These are phyloP conservation scores for Papiliotrema terrestris DNA, from an alignment of 1,284 basidiomycete species.

Conservation along the genomic window DNA sequence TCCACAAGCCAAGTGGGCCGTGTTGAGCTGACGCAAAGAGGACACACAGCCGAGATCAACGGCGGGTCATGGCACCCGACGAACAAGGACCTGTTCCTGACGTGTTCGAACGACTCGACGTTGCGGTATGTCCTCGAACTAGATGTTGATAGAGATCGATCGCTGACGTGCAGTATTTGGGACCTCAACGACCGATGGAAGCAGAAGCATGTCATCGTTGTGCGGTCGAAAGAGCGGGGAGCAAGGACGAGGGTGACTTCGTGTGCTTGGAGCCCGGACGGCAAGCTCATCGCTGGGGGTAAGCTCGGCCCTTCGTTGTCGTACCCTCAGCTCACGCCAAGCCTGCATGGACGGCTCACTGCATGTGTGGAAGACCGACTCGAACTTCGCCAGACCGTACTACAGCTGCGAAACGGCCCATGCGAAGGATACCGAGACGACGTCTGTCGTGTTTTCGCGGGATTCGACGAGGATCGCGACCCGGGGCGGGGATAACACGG, in stretches of 20 bases:
- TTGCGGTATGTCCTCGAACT: slow-evolving; percentile 60
- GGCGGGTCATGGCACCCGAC: slow-evolving; percentile 89
- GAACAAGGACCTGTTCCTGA: slow-evolving; percentile 77
- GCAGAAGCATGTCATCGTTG: slow-evolving; percentile 89
- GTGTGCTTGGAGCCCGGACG: slow-evolving; percentile 82
- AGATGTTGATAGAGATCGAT: neutral
- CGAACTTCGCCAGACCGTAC: slow-evolving; percentile 86
- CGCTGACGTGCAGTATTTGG: slow-evolving; percentile 69
- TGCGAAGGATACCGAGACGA: slow-evolving; percentile 72
- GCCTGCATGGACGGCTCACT: slow-evolving; percentile 86
- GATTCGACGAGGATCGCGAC: slow-evolving; percentile 79
- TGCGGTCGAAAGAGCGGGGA: slow-evolving; percentile 95
- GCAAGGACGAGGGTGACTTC: slow-evolving; percentile 85
- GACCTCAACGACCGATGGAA: slow-evolving; percentile 80
- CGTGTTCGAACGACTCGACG: slow-evolving; percentile 90
- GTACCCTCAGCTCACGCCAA: slow-evolving; percentile 37
- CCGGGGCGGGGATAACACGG: slow-evolving; percentile 86
- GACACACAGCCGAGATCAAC: slow-evolving; percentile 89
- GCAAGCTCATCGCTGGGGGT: slow-evolving; percentile 80
- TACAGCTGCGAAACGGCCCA: slow-evolving; percentile 83
- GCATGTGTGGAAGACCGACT: slow-evolving; percentile 87
- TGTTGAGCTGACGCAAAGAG: slow-evolving; percentile 54
- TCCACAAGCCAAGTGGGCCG: slow-evolving; percentile 8
- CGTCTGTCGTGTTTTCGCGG: slow-evolving; percentile 75
- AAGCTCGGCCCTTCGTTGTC: slow-evolving; percentile 39